Conservation (phyloP, 805 yeast genomes). For the Lachancea fermentati region DNA sequence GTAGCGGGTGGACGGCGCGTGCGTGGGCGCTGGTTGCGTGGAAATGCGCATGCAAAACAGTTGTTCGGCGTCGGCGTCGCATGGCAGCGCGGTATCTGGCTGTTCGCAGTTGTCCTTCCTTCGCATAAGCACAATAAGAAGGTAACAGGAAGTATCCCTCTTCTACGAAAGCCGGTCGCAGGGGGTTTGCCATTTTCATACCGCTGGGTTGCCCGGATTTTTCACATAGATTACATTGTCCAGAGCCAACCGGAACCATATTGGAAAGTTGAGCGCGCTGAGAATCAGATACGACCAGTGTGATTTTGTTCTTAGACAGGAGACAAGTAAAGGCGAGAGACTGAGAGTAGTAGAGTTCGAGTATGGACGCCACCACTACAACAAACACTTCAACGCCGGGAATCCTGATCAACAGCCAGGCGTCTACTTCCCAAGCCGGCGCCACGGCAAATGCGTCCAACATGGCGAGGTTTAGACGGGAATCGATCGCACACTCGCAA, state of each 20-base stretch:
- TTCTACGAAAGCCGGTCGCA: background rate
- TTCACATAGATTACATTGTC: background rate
- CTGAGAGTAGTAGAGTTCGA: background rate
- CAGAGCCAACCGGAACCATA: background rate
- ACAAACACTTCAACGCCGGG: constrained; percentile 10
- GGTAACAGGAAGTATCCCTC: background rate
- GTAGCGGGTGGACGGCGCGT: too few species aligned
- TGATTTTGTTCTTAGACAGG: background rate
- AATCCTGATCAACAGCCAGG: constrained; percentile 10
- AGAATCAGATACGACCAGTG: background rate
- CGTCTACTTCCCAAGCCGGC: constrained; percentile 8
- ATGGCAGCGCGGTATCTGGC: background rate
- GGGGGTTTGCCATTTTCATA: background rate
- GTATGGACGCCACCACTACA: constrained; percentile 9
- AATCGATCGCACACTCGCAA: constrained; percentile 89
- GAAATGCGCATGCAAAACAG: background rate
- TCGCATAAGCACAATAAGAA: background rate
- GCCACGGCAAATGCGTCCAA: constrained; percentile 13
- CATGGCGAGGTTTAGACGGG: constrained; percentile 62
- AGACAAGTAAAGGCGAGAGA: background rate
- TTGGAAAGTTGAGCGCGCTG: background rate
- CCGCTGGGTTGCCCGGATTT: background rate
- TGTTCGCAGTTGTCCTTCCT: background rate
- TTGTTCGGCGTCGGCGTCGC: background rate
- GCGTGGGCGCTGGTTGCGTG: background rate